Evolutionary conservation across 768 basidiomycete species (phyloP).

Genomic region (Pisolithus microcarpus): DNA sequence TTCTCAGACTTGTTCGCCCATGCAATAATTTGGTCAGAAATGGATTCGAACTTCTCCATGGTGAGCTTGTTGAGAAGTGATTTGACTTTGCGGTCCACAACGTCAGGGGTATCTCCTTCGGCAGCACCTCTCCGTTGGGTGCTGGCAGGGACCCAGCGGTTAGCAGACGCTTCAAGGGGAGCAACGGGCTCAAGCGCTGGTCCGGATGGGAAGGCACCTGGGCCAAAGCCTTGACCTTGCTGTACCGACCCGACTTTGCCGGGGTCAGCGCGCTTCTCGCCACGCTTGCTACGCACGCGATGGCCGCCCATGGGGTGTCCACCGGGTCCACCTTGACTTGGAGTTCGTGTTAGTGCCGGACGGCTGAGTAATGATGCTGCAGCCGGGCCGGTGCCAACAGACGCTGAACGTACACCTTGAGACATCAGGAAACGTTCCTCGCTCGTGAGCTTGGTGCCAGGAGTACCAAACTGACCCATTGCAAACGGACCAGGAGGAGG

Average conservation of each 20-base stretch:
- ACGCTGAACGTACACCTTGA: constrained; percentile 43
- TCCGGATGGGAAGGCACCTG: constrained; percentile 22
- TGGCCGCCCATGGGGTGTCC: constrained; percentile 42
- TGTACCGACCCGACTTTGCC: constrained; percentile 35
- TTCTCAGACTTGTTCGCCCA: constrained; percentile 94
- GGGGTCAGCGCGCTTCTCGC: constrained; percentile 62
- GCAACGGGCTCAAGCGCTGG: constrained; percentile 55
- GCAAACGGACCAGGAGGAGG: constrained; percentile 26
- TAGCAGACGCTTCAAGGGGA: constrained; percentile 71
- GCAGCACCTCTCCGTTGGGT: constrained; percentile 36
- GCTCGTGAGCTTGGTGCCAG: constrained; percentile 52
- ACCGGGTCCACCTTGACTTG: constrained; percentile 51
- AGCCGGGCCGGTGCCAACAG: constrained; percentile 45
- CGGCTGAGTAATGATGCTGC: constrained; percentile 40
- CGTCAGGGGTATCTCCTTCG: constrained; percentile 68
- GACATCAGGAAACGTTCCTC: constrained; percentile 58
- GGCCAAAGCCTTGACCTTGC: constrained; percentile 28
- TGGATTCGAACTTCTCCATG: constrained; percentile 93
- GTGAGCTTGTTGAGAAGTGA: constrained; percentile 90
- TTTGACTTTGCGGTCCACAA: constrained; percentile 92
- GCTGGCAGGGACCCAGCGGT: constrained; percentile 66
- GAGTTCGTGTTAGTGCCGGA: constrained; percentile 62
- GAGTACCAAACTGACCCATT: constrained; percentile 67
- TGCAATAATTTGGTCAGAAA: constrained; percentile 88
- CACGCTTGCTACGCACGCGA: constrained; percentile 76